phyloP scores from a whole-genome alignment of 352 stramenopile genomes.

The Globisporangium recalcitrans region DNA sequence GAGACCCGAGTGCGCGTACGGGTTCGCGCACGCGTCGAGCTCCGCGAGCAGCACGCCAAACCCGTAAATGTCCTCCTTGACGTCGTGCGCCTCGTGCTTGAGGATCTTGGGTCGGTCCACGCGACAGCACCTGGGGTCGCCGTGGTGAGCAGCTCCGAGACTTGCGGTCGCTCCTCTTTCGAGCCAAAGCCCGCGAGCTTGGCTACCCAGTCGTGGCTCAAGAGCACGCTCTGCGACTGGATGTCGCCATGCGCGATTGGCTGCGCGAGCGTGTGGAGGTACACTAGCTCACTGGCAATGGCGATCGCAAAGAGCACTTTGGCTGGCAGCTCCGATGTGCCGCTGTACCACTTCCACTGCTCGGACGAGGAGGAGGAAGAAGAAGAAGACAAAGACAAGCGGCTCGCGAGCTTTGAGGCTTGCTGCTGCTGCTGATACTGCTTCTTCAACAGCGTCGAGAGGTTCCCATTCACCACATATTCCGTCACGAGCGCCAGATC shows the following conservation, averaged over 20 bases:
- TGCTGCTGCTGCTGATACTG: slow-evolving; percentile 12
- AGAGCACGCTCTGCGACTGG: slow-evolving; percentile 15
- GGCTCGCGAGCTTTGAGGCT: background rate
- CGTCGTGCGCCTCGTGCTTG: slow-evolving; percentile 18
- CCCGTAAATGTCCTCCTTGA: slow-evolving; percentile 26
- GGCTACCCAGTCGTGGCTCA: slow-evolving; percentile 15
- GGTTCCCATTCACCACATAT: slow-evolving; percentile 19
- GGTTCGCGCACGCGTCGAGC: slow-evolving; percentile 33
- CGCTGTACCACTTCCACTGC: slow-evolving; percentile 2
- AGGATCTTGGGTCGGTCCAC: slow-evolving; percentile 30
- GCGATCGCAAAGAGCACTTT: slow-evolving; percentile 15
- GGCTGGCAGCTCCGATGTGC: slow-evolving; percentile 1
- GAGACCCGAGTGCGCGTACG: slow-evolving; percentile 8
- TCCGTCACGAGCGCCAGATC: slow-evolving; percentile 24
- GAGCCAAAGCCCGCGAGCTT: slow-evolving; percentile 16
- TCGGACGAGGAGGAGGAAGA: slow-evolving; percentile 8
- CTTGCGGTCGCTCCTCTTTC: background rate
- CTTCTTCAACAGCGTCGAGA: slow-evolving; percentile 15
- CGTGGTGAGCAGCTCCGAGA: slow-evolving; percentile 19
- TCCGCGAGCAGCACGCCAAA: slow-evolving; percentile 32
- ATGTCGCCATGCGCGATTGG: slow-evolving; percentile 16
- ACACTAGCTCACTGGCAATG: slow-evolving; percentile 36
- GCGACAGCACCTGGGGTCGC: slow-evolving; percentile 21
- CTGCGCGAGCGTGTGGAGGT: slow-evolving; percentile 24
- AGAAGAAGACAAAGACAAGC: background rate